These are phyloP conservation scores for Yamadazyma tumulicola DNA, from an alignment of 805 yeast genomes.

Conservation along the genomic window DNA sequence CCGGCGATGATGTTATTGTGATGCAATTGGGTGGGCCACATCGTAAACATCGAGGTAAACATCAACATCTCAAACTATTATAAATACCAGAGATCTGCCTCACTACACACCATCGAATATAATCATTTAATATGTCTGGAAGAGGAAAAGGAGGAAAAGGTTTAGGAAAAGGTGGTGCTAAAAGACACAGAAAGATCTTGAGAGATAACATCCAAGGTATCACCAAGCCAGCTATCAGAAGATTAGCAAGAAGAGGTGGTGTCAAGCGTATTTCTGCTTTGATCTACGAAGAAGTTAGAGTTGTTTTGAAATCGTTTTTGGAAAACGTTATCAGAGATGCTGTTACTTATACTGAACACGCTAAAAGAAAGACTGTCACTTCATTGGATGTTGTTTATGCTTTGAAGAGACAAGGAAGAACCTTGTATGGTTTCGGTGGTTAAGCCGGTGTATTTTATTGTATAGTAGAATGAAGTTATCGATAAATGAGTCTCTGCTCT, in stretches of 20 bases:
- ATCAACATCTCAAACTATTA: too few relatives aligned
- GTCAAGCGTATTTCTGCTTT: constrained; percentile 98
- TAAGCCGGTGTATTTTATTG: constrained; percentile 36
- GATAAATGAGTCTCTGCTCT: not conserved
- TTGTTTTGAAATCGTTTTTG: constrained; percentile 89
- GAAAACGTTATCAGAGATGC: constrained; percentile 98
- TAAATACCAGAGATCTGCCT: too few relatives aligned
- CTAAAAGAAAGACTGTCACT: constrained; percentile 99
- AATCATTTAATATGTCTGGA: constrained; percentile 72
- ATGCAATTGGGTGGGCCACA: too few relatives aligned
- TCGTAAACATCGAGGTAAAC: too few relatives aligned
- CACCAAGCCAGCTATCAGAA: constrained; percentile 98
- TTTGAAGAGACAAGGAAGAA: constrained; percentile 99
- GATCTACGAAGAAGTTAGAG: constrained; percentile 98
- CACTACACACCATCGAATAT: too few relatives aligned
- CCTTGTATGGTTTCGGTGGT: constrained; percentile 99
- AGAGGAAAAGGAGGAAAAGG: constrained; percentile 99
- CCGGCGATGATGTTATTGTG: too few relatives aligned
- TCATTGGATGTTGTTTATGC: constrained; percentile 98
- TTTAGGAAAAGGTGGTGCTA: constrained; percentile 99
- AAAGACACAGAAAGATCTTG: constrained; percentile 98
- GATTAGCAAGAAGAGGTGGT: constrained; percentile 99
- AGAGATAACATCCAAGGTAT: constrained; percentile 99
- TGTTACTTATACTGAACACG: constrained; percentile 98
- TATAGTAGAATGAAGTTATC: constrained; percentile 21